A percentile compares a stretch with the other conserved stretches of the same genome.
Evolutionary conservation across 2,329 filamentous ascomycete genomes (phyloP).

Genomic region (Clonostachys rosea): DNA sequence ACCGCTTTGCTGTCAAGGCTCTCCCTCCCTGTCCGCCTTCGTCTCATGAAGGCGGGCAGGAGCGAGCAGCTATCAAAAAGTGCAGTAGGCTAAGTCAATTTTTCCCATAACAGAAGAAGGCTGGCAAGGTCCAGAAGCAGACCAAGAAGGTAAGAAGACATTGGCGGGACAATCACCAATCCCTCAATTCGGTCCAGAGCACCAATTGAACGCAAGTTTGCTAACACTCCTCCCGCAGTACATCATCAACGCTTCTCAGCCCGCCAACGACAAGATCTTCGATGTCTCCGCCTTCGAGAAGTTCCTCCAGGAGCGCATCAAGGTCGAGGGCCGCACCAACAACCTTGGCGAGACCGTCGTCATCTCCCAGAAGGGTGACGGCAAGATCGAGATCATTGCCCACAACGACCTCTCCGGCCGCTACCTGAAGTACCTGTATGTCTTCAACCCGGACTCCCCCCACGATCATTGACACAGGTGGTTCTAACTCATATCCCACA

Average conservation of each 20-base stretch:
- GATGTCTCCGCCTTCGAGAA: conserved; percentile 98
- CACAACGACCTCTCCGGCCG: conserved; percentile 98
- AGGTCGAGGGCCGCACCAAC: conserved; percentile 96
- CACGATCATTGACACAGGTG: not conserved
- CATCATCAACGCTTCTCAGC: conserved; percentile 99
- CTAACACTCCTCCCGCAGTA: conserved; percentile 53
- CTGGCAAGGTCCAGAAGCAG: conserved; percentile 69
- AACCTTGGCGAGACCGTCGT: conserved; percentile 93
- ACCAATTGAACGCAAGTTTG: not conserved
- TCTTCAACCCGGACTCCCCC: not conserved
- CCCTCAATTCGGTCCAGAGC: not conserved
- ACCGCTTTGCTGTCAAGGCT: conserved; percentile 87
- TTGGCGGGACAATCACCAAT: not conserved
- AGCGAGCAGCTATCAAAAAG: conserved; percentile 17
- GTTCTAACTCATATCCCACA: conserved; percentile 23
- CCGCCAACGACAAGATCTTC: conserved; percentile 99
- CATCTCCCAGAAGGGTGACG: conserved; percentile 88
- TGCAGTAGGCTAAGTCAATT: conserved; percentile 94
- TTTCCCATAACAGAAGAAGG: conserved; percentile 60
- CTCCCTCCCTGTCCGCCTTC: conserved; percentile 17
- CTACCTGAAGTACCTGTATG: conserved; percentile 99
- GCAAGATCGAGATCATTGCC: conserved; percentile 96
- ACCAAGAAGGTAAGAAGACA: conserved; percentile 70
- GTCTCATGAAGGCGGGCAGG: conserved; percentile 3
- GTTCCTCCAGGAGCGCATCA: conserved; percentile 99